A percentile compares a stretch with the other conserved stretches of the same genome.
Conservation (phyloP, 1,139 yeast species). For the Taiozyma sp. region DNA sequence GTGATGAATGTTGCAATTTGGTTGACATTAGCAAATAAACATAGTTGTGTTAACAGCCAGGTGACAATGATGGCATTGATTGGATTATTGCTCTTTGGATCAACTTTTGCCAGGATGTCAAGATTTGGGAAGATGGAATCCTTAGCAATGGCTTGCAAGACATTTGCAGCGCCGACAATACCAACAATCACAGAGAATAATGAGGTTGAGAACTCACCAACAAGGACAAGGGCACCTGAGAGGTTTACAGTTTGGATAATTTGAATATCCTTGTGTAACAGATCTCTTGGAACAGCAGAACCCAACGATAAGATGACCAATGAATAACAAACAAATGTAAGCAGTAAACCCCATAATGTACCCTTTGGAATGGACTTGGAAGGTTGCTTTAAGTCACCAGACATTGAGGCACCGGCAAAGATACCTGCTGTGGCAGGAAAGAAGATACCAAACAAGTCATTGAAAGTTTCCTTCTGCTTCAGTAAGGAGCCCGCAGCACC, state of each 20-base stretch:
- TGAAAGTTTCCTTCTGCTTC: constrained; percentile 65
- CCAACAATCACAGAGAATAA: constrained; percentile 93
- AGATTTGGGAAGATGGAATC: constrained; percentile 83
- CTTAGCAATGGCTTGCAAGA: constrained; percentile 84
- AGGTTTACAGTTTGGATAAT: constrained; percentile 78
- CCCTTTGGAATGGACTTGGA: constrained; percentile 89
- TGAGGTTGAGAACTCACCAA: constrained; percentile 89
- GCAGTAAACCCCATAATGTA: constrained; percentile 71
- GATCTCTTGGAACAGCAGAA: constrained; percentile 68
- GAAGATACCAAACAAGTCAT: constrained; percentile 86
- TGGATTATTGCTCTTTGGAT: constrained; percentile 42
- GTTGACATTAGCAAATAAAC: constrained; percentile 84
- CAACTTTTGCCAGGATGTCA: constrained; percentile 49
- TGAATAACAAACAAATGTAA: constrained; percentile 72
- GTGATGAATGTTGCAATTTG: constrained; percentile 93
- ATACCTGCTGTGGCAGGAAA: constrained; percentile 99
- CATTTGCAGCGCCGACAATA: constrained; percentile 88
- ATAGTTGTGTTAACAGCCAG: constrained; percentile 78
- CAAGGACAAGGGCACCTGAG: constrained; percentile 63
- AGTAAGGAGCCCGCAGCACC: constrained; percentile 90
- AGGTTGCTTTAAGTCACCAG: constrained; percentile 87
- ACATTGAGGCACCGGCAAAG: constrained; percentile 98
- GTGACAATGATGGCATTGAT: constrained; percentile 64
- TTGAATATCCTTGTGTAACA: constrained; percentile 74
- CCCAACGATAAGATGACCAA: constrained; percentile 80